These are phyloP conservation scores for Leccinum olivaceopallidum DNA, from an alignment of 768 basidiomycete species.

Conservation along the genomic window DNA sequence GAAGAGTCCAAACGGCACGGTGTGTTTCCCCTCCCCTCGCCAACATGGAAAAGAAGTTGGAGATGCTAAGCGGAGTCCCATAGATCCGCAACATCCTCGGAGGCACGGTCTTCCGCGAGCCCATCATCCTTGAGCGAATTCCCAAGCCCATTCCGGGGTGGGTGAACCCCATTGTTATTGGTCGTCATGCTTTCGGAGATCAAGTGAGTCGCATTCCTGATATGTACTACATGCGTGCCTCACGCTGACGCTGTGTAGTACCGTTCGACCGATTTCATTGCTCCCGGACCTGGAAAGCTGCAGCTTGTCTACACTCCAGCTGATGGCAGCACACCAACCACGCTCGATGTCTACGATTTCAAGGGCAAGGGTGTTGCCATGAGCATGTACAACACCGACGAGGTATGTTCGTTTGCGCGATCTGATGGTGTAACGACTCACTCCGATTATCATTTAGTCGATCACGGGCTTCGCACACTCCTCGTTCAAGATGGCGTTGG, in stretches of 20 bases:
- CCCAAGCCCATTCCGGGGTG: slow-evolving; percentile 96
- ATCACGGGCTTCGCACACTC: slow-evolving; percentile 96
- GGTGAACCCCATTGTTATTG: slow-evolving; percentile 95
- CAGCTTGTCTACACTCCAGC: slow-evolving; percentile 88
- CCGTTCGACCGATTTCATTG: slow-evolving; percentile 90
- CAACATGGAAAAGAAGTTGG: background rate
- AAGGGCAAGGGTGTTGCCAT: slow-evolving; percentile 90
- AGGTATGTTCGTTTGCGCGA: slow-evolving; percentile 44
- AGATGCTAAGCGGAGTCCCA: slow-evolving; percentile 2
- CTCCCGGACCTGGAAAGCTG: slow-evolving; percentile 90
- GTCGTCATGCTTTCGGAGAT: slow-evolving; percentile 97
- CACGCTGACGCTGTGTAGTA: slow-evolving; percentile 52
- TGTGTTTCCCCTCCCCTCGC: slow-evolving; percentile 38
- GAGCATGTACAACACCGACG: slow-evolving; percentile 99
- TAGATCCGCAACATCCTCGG: slow-evolving; percentile 97
- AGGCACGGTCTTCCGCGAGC: slow-evolving; percentile 98
- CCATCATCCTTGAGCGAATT: slow-evolving; percentile 88
- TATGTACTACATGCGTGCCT: background rate
- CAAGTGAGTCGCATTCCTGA: slow-evolving; percentile 50
- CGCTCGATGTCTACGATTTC: slow-evolving; percentile 91
- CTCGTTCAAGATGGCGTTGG: slow-evolving; percentile 93
- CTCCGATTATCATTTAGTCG: slow-evolving; percentile 47
- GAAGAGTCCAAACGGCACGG: slow-evolving; percentile 95
- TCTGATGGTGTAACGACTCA: background rate
- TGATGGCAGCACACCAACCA: slow-evolving; percentile 65